phyloP scores from a whole-genome alignment of 106 monocot genomes.

The Alisma plantagoaquatica region DNA sequence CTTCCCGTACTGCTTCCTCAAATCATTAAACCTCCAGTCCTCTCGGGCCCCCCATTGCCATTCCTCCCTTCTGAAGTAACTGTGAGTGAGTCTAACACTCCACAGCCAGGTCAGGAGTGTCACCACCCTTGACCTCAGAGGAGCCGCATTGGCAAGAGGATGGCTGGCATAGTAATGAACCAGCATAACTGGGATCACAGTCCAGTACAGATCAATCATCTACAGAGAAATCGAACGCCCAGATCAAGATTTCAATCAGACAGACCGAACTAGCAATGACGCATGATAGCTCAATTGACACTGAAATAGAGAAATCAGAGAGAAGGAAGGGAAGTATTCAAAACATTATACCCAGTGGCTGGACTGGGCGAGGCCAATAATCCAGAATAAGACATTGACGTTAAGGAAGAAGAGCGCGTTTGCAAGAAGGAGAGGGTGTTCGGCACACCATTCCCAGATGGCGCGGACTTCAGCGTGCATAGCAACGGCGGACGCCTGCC shows the following conservation, averaged over 20 bases:
- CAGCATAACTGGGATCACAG: conserved; percentile 83
- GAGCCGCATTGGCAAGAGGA: conserved; percentile 29
- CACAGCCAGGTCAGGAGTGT: conserved; percentile 59
- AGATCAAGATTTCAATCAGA: too few relatives aligned
- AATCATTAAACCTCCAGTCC: conserved; percentile 85
- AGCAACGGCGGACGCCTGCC: conserved; percentile 1
- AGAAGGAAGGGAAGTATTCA: background rate
- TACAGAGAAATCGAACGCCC: conserved; percentile 21
- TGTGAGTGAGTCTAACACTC: conserved; percentile 87
- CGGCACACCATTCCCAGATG: conserved; percentile 47
- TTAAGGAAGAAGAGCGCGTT: conserved; percentile 90
- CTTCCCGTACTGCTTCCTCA: conserved; percentile 56
- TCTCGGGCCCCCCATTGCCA: conserved; percentile 91
- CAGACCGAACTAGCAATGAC: background rate
- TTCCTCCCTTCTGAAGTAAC: conserved; percentile 84
- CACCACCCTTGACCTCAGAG: conserved; percentile 43
- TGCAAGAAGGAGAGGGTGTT: conserved; percentile 67
- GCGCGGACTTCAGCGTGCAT: background rate
- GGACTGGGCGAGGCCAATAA: conserved; percentile 58
- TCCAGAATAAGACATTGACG: conserved; percentile 86
- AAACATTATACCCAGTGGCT: conserved; percentile 57
- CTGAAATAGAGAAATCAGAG: background rate
- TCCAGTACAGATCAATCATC: conserved; percentile 97
- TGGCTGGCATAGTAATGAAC: conserved; percentile 58
- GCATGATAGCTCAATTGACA: background rate